These are phyloP conservation scores for Abrus pulchellus DNA, from an alignment of 306 rosid species.

Conservation along the genomic window DNA sequence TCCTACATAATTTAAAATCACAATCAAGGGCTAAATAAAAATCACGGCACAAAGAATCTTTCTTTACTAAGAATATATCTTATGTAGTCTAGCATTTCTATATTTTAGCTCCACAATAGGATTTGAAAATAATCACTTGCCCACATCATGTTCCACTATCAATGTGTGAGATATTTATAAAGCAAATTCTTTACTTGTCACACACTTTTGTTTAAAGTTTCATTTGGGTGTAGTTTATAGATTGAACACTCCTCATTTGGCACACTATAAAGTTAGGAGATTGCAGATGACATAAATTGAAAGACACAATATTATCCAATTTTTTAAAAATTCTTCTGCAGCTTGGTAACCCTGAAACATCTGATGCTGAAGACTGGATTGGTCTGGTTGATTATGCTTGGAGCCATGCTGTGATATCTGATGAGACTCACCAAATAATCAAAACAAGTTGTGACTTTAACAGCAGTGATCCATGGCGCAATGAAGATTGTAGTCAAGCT, in stretches of 20 bases:
- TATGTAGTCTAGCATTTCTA: constrained; percentile 32
- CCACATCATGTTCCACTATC: constrained; percentile 50
- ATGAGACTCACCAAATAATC: constrained; percentile 76
- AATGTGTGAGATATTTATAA: constrained; percentile 41
- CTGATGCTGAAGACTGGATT: constrained; percentile 90
- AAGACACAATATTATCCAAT: background rate
- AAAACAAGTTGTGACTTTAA: constrained; percentile 74
- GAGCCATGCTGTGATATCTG: constrained; percentile 97
- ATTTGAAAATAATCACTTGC: constrained; percentile 28
- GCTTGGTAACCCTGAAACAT: constrained; percentile 93
- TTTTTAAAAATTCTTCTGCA: constrained; percentile 25
- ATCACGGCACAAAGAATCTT: constrained; percentile 43
- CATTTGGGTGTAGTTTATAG: background rate
- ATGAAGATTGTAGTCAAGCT: constrained; percentile 62
- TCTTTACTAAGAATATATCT: constrained; percentile 48
- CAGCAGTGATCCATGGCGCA: constrained; percentile 81
- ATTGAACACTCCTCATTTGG: background rate
- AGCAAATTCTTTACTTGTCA: constrained; percentile 31
- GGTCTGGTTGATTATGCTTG: constrained; percentile 96
- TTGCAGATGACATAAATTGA: constrained; percentile 25
- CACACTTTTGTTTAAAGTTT: background rate
- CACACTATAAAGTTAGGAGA: constrained; percentile 13
- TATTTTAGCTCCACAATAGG: constrained; percentile 14
- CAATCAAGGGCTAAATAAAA: constrained; percentile 33
- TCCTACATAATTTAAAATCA: constrained; percentile 42